These are phyloP conservation scores for Lanmaoa pseudosensibilis DNA, from an alignment of 768 basidiomycete genomes.

Conservation along the genomic window DNA sequence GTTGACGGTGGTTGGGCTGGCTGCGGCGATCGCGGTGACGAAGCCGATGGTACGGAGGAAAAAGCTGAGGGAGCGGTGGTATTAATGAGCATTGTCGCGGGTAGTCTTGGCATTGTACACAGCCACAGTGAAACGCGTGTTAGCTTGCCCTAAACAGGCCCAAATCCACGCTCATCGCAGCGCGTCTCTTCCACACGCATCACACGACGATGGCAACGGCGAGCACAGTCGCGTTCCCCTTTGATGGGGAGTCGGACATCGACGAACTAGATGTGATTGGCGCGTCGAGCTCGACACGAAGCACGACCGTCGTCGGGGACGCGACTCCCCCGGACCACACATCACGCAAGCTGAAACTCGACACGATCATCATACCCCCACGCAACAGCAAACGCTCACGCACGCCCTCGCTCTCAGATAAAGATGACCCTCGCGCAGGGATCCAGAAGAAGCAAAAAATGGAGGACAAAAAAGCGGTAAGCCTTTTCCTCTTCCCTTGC, in stretches of 20 bases:
- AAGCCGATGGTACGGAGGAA: slow-evolving; percentile 80
- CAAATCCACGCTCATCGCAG: no score
- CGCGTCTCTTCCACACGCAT: not conserved
- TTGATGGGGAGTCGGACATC: slow-evolving; percentile 11
- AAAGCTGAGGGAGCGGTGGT: slow-evolving; percentile 70
- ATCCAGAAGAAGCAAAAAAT: slow-evolving; percentile 33
- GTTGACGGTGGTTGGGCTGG: slow-evolving; percentile 72
- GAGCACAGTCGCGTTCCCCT: slow-evolving; percentile 12
- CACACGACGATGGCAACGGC: not conserved
- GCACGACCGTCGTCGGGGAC: slow-evolving; percentile 32
- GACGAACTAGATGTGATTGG: slow-evolving; percentile 34
- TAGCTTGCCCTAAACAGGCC: slow-evolving; percentile 25
- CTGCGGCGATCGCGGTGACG: slow-evolving; percentile 72
- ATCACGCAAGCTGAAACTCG: not conserved
- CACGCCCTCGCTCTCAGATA: slow-evolving; percentile 4
- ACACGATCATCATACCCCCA: slow-evolving; percentile 14
- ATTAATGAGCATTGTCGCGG: slow-evolving; percentile 27
- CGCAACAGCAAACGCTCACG: slow-evolving; percentile 21
- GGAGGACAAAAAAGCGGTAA: slow-evolving; percentile 43
- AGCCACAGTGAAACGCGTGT: slow-evolving; percentile 22
- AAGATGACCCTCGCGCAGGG: not conserved
- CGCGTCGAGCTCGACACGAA: slow-evolving; percentile 24
- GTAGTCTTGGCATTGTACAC: slow-evolving; percentile 2
- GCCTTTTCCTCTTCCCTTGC: not conserved
- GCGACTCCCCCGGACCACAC: slow-evolving; percentile 21